Evolutionary conservation across 768 basidiomycete genomes (phyloP).

Genomic region (Suillus spraguei): DNA sequence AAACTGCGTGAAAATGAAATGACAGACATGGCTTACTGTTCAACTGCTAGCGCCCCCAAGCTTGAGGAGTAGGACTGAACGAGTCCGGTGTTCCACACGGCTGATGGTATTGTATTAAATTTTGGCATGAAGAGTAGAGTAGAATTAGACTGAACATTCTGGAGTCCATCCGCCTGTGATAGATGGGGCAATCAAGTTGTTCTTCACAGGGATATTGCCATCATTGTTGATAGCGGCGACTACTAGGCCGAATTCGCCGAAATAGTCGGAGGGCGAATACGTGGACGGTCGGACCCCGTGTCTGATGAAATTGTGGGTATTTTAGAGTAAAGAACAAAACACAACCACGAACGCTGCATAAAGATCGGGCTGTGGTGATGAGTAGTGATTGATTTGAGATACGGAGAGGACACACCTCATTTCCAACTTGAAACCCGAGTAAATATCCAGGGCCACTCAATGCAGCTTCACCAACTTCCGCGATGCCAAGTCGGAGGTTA

Average conservation of each 20-base stretch:
- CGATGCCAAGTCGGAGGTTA: slow-evolving; percentile 36
- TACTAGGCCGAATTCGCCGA: slow-evolving; percentile 32
- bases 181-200: slow-evolving; percentile 35
- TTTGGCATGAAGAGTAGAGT: not conserved
- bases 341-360: slow-evolving; percentile 35
- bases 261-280: slow-evolving; percentile 32
- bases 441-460: slow-evolving; percentile 40
- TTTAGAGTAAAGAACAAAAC: not conserved
- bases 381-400: slow-evolving; percentile 43
- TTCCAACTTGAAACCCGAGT: slow-evolving; percentile 53
- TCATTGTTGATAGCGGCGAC: slow-evolving; percentile 26
- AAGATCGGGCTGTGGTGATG: slow-evolving; percentile 41
- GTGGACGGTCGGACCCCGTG: slow-evolving; percentile 32
- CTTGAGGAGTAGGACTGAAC: slow-evolving; percentile 28
- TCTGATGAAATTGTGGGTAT: slow-evolving; percentile 14
- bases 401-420: slow-evolving; percentile 42
- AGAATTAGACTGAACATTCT: slow-evolving; percentile 15
- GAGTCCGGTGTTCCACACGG: slow-evolving; percentile 36
- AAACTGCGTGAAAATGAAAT: not conserved
- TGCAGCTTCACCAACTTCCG: slow-evolving; percentile 42
- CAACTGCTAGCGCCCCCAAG: slow-evolving; percentile 42
- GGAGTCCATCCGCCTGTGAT: slow-evolving; percentile 35
- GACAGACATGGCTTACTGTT: slow-evolving; percentile 31
- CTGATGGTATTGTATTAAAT: not conserved
- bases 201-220: slow-evolving; percentile 22